Evolutionary conservation across 257 asterid species (phyloP).

Genomic region (Solanum appendiculatum): DNA sequence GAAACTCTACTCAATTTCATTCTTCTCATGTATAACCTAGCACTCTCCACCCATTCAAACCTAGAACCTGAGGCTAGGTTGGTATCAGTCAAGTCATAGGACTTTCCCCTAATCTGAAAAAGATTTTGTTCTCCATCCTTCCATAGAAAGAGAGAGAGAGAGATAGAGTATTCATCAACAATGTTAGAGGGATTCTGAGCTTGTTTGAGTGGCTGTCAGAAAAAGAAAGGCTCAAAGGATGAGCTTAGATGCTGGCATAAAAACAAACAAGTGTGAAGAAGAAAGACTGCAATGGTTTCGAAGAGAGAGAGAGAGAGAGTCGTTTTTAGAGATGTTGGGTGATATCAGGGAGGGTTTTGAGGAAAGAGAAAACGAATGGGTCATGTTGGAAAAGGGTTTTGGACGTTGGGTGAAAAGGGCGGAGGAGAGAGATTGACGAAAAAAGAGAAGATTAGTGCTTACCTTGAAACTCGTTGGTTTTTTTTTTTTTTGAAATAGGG

Average conservation of each 20-base stretch:
- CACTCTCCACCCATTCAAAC: not conserved
- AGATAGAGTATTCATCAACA: not conserved
- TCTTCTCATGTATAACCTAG: not conserved
- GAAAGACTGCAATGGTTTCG: not conserved
- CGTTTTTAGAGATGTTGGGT: not conserved
- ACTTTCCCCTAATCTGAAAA: not conserved
- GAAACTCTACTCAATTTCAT: not conserved
- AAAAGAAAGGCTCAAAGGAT: not conserved
- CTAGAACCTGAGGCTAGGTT: not conserved
- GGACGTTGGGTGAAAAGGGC: not conserved
- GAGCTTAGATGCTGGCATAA: not conserved
- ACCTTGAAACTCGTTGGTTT: not conserved
- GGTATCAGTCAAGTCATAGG: not conserved
- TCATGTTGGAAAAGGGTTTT: not conserved
- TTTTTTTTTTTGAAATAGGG: too few relatives aligned
- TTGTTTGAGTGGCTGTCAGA: not conserved
- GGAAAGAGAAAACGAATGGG: not conserved
- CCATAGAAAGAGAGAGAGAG: not conserved
- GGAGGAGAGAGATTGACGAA: not conserved
- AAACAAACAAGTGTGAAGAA: not conserved
- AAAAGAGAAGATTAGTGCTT: not conserved
- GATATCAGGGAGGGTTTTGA: not conserved
- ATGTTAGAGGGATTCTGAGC: not conserved
- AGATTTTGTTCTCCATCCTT: not conserved
- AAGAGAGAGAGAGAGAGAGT: not conserved